Conservation (phyloP, 768 basidiomycete genomes). For the Lentinus brumalis region DNA sequence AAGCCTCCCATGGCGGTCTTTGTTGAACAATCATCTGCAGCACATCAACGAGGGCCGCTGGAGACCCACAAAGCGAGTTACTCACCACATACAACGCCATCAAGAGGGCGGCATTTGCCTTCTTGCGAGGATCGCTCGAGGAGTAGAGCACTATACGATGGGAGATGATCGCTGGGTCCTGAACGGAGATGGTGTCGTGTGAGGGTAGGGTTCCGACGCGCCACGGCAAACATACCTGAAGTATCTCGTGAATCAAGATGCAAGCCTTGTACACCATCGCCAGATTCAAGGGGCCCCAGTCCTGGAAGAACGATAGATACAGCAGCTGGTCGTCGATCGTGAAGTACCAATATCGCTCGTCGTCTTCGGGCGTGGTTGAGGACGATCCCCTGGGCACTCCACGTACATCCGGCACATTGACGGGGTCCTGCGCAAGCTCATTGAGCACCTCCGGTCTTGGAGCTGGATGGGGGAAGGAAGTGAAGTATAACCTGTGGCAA, state of each 20-base stretch:
- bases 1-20: conserved; percentile 91
- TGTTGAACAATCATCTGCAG: conserved; percentile 88
- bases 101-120: conserved; percentile 93
- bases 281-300: conserved; percentile 91
- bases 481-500: conserved; percentile 70
- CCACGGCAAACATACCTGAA: conserved; percentile 56
- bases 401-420: conserved; percentile 63
- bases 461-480: conserved; percentile 79
- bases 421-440: conserved; percentile 49
- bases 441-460: conserved; percentile 71
- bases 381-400: conserved; percentile 60
- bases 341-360: conserved; percentile 84
- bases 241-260: conserved; percentile 86
- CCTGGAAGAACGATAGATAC: conserved; percentile 93
- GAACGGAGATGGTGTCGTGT: conserved; percentile 6
- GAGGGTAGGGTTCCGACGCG: not conserved
- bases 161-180: conserved; percentile 77
- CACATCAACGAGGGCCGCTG: not conserved
- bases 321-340: conserved; percentile 90
- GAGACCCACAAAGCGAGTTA: conserved; percentile 20
- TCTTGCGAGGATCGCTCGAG: conserved; percentile 79
- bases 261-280: conserved; percentile 94
- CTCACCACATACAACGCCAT: conserved; percentile 92
- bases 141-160: conserved; percentile 87
- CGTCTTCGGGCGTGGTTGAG: conserved; percentile 65